Percentiles rank a stretch among this genome's conserved stretches.
These are phyloP conservation scores for Trypethelium eluteriae DNA, from an alignment of 495 filamentous ascomycete species.

Conservation along the genomic window DNA sequence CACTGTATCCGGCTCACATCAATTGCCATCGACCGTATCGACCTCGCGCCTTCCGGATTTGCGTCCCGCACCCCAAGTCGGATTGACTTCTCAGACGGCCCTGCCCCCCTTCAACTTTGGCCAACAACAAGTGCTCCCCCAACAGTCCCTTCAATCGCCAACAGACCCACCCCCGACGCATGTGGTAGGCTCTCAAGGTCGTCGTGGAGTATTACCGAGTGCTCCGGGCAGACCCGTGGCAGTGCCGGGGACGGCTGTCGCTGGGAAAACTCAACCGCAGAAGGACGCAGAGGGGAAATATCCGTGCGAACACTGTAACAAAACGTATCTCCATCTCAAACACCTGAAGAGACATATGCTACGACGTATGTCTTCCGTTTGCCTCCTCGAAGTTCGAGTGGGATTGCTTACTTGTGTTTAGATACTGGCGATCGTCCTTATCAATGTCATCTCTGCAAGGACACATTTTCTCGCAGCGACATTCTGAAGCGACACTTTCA, in stretches of 20 bases:
- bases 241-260: conserved; percentile 62
- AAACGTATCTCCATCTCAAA: conserved; percentile 95
- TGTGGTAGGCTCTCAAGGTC: conserved; percentile 86
- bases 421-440: conserved; percentile 96
- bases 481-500: conserved; percentile 98
- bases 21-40: neutral
- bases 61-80: neutral
- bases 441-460: conserved; percentile 91
- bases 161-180: conserved; percentile 54
- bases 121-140: conserved; percentile 16
- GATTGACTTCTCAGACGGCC: neutral
- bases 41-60: conserved; percentile 1
- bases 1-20: neutral
- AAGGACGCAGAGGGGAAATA: conserved; percentile 97
- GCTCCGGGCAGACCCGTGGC: conserved; percentile 68
- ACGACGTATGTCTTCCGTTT: conserved; percentile 62
- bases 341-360: conserved; percentile 93
- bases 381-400: conserved; percentile 20
- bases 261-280: conserved; percentile 49
- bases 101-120: conserved; percentile 16
- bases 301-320: conserved; percentile 92
- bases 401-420: conserved; percentile 34
- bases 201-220: conserved; percentile 82
- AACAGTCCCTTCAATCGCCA: conserved; percentile 17
- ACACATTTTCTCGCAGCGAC: conserved; percentile 97